Base-by-base conservation (phyloP, 2,329 filamentous ascomycete species). In the Rosellinia necatrix region DNA sequence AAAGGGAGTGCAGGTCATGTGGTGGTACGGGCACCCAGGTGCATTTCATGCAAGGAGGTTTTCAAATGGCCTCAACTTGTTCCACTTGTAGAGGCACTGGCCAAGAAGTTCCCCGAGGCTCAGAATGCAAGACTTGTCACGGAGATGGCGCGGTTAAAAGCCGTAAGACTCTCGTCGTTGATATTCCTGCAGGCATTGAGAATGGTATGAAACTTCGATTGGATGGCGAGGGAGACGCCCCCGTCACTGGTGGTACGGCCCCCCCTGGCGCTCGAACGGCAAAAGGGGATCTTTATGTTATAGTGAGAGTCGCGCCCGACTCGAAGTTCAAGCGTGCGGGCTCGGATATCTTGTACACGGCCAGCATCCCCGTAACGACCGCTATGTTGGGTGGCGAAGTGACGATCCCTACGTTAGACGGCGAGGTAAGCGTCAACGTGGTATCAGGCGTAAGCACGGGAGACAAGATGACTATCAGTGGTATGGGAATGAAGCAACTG, bases 51-150 rank as follows among this genome's bases (percentile, higher is more conserved):
- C 87, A 91, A 66, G 92, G 92, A 50, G 92, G 92, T 21, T 97
- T 99, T 76, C 93, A 97, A 76, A 93, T 99, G 88, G 91, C 90
- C 4, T 91, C 90, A 59, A 96, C 92, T 1, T 99, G 94, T 73
- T 81, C 83, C 17, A 77, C 85, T 30, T 99, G 94, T 71, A 87
- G 86, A 48, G 94, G 94, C 3, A 86, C 84, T 40, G 94, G 94
- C 43, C 78, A 87, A 49, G 81, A 83, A 2, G 88, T 91, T 29
- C 92, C 94, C 2, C 85, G 83, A 64, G 91, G 91, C 40, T 88
- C 86, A 9, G 90, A 96, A 68, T 99, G 94, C 74, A 79, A 81
- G 55, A 82, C 85, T 0, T 99, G 94, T 72, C 77, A 80, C 57
- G 94, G 94, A 32, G 86, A 91, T 51, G 94, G 94, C 41, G 92